Evolutionary conservation across 1,284 basidiomycete species (phyloP).

Genomic region (Sanghuangporus weigelae): DNA sequence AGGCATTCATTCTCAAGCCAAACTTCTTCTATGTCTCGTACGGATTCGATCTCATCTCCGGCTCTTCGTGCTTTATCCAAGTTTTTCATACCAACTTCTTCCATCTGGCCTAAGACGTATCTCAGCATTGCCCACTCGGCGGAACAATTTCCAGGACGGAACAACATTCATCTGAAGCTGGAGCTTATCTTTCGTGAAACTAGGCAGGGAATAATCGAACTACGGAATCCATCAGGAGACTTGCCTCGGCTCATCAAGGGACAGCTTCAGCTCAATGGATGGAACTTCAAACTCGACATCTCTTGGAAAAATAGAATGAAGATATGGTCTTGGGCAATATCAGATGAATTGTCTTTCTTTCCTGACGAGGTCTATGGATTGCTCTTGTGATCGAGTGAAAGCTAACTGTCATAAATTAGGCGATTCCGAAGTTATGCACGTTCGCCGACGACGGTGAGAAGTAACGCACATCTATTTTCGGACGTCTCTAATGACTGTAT

Average conservation of each 20-base stretch:
- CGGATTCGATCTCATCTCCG: not conserved
- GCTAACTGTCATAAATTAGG: not conserved
- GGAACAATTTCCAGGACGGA: not conserved
- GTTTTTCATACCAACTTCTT: slow-evolving; percentile 11
- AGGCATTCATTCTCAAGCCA: not conserved
- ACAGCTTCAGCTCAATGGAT: slow-evolving; percentile 2
- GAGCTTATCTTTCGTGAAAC: slow-evolving; percentile 4
- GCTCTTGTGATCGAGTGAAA: not conserved
- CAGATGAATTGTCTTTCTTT: slow-evolving; percentile 2
- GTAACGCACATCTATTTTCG: not conserved
- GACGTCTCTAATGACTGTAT: not conserved
- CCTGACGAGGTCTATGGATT: slow-evolving; percentile 1
- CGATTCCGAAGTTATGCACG: not conserved
- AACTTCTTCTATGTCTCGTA: not conserved
- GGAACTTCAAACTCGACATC: slow-evolving; percentile 5
- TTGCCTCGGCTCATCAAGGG: slow-evolving; percentile 9
- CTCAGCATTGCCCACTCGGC: not conserved
- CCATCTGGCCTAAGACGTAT: slow-evolving; percentile 13
- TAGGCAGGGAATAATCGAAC: slow-evolving; percentile 6
- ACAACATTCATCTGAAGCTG: not conserved
- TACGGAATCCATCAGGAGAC: slow-evolving; percentile 6
- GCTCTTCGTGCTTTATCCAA: slow-evolving; percentile 10
- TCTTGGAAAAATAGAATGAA: not conserved
- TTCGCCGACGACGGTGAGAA: not conserved
- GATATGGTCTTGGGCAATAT: not conserved